These are phyloP conservation scores for Oryza meyeriana DNA, from an alignment of 176 grass and related monocot species.

Conservation along the genomic window DNA sequence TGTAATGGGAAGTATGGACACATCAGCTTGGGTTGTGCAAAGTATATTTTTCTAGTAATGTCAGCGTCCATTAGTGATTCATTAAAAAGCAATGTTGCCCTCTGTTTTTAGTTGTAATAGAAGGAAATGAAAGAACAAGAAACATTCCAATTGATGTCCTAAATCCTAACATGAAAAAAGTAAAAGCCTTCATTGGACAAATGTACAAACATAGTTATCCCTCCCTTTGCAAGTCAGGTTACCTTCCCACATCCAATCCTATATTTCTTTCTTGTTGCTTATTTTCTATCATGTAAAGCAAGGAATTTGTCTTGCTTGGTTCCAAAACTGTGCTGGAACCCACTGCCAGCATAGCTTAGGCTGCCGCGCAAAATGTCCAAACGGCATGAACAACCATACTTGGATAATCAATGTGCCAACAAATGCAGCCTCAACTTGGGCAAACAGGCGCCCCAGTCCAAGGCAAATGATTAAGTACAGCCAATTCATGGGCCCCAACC, in stretches of 20 bases:
- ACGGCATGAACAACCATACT: neutral
- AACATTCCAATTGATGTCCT: neutral
- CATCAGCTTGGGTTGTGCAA: neutral
- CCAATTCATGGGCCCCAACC: constrained; percentile 29
- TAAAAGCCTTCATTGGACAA: constrained; percentile 4
- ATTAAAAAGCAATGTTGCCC: neutral
- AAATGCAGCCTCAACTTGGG: neutral
- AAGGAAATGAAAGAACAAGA: neutral
- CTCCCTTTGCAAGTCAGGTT: constrained; percentile 6
- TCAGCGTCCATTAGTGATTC: neutral
- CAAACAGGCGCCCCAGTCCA: neutral
- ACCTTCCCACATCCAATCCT: neutral
- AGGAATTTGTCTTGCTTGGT: constrained; percentile 39
- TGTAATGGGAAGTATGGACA: neutral
- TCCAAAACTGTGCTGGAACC: constrained; percentile 32
- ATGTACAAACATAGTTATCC: neutral
- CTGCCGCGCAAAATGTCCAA: neutral
- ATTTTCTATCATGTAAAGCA: constrained; percentile 27
- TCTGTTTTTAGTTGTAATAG: neutral
- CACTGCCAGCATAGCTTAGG: neutral
- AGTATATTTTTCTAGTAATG: neutral
- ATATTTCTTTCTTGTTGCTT: constrained; percentile 35
- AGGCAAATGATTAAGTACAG: constrained; percentile 13
- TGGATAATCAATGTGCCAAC: neutral
- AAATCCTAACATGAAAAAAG: neutral